Percentiles rank a stretch among this genome's conserved stretches.
Evolutionary conservation across 331 rosid genomes (phyloP).

Genomic region (Quercus phellos): DNA sequence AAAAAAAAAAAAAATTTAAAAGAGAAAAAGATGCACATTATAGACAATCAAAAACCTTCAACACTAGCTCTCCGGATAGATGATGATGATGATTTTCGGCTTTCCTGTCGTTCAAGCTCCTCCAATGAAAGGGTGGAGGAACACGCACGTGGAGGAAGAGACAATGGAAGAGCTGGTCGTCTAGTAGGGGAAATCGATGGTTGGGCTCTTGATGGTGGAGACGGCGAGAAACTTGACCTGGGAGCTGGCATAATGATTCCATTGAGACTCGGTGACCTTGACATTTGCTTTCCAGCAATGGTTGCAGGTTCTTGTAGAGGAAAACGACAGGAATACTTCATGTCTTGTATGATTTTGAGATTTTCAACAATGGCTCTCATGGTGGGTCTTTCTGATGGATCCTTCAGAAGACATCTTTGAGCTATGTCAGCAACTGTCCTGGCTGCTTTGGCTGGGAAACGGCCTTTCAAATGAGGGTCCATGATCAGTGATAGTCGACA

Average conservation of each 20-base stretch:
- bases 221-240: constrained; percentile 67
- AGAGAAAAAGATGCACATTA: constrained; percentile 35
- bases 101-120: constrained; percentile 68
- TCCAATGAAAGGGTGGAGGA: constrained; percentile 63
- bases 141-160: constrained; percentile 59
- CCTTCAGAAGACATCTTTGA: constrained; percentile 85
- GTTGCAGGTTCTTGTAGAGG: constrained; percentile 81
- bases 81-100: constrained; percentile 77
- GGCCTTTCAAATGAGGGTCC: constrained; percentile 87
- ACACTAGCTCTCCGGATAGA: constrained; percentile 64
- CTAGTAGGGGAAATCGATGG: constrained; percentile 64
- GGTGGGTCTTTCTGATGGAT: constrained; percentile 90
- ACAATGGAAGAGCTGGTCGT: constrained; percentile 30
- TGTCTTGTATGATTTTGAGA: constrained; percentile 70
- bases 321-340: constrained; percentile 73
- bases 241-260: constrained; percentile 62
- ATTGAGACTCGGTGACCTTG: constrained; percentile 84
- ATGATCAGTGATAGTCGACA: constrained; percentile 76
- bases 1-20: constrained; percentile 17
- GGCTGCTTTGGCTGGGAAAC: constrained; percentile 87
- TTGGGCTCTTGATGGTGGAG: constrained; percentile 57
- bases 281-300: constrained; percentile 57
- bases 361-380: constrained; percentile 85
- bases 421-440: constrained; percentile 81
- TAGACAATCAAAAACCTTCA: constrained; percentile 85